These are phyloP conservation scores for Ogataea nitratoaversa DNA, from an alignment of 805 yeast genomes.

Conservation along the genomic window DNA sequence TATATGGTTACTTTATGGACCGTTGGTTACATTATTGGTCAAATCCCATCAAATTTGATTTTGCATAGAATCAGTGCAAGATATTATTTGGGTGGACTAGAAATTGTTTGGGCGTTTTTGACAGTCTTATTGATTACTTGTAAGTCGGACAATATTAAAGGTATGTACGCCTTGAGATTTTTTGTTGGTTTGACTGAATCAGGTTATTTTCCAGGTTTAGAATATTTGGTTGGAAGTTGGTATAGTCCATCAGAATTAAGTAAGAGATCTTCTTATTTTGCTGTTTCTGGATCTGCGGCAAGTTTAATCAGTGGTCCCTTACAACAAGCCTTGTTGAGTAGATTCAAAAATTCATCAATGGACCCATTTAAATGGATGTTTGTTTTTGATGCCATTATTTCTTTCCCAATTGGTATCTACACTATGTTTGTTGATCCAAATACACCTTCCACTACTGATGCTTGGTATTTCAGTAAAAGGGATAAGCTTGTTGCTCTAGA, in stretches of 20 bases:
- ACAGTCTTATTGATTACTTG: constrained; percentile 35
- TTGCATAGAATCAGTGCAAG: constrained; percentile 40
- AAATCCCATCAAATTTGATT: constrained; percentile 44
- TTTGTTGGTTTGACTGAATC: constrained; percentile 42
- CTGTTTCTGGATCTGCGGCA: constrained; percentile 33
- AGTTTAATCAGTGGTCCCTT: constrained; percentile 36
- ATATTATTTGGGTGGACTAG: constrained; percentile 40
- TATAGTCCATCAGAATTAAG: constrained; percentile 32
- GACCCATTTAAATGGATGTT: constrained; percentile 45
- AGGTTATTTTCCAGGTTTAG: constrained; percentile 48
- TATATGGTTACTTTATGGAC: constrained; percentile 42
- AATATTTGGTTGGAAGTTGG: constrained; percentile 38
- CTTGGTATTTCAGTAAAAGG: constrained; percentile 35
- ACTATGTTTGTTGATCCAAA: constrained; percentile 43
- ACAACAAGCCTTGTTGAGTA: constrained; percentile 30
- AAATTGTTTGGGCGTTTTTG: constrained; percentile 41
- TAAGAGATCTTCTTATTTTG: constrained; percentile 35
- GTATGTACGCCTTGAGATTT: constrained; percentile 33
- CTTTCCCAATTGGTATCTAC: constrained; percentile 36
- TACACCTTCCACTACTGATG: constrained; percentile 41
- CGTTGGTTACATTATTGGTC: constrained; percentile 44
- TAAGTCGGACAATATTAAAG: constrained; percentile 18
- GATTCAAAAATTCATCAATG: constrained; percentile 16
- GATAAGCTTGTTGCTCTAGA: constrained; percentile 41
- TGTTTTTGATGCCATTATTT: constrained; percentile 39